phyloP scores from a whole-genome alignment of 768 basidiomycete genomes.

The Russula earlei region DNA sequence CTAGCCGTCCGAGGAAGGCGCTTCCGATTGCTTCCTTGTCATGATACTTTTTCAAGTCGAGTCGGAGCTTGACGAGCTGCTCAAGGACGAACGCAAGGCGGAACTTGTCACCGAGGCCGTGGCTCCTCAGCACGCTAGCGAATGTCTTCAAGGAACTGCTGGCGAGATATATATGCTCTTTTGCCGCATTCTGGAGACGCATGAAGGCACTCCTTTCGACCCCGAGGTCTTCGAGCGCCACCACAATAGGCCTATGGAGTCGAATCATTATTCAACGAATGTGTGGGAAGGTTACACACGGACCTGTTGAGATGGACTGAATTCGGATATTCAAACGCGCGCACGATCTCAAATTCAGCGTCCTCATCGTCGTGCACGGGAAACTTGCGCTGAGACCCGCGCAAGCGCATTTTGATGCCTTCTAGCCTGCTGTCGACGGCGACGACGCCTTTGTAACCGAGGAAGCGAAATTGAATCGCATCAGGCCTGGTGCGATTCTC shows the following conservation, averaged over 20 bases:
- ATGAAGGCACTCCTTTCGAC: slow-evolving; percentile 50
- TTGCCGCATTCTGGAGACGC: slow-evolving; percentile 49
- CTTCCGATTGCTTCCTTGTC: slow-evolving; percentile 36
- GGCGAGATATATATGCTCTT: slow-evolving; percentile 49
- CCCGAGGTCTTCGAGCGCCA: slow-evolving; percentile 70
- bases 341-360: slow-evolving; percentile 64
- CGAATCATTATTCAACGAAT: neutral
- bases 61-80: slow-evolving; percentile 36
- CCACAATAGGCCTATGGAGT: slow-evolving; percentile 51
- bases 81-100: slow-evolving; percentile 43
- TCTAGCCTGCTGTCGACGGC: slow-evolving; percentile 47
- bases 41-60: slow-evolving; percentile 37
- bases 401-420: slow-evolving; percentile 58
- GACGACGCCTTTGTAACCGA: slow-evolving; percentile 77
- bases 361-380: slow-evolving; percentile 35
- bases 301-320: slow-evolving; percentile 66
- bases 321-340: slow-evolving; percentile 50
- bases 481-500: slow-evolving; percentile 1
- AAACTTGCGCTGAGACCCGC: slow-evolving; percentile 73
- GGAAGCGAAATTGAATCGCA: slow-evolving; percentile 71
- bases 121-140: slow-evolving; percentile 40
- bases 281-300: neutral
- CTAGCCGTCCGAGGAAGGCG: slow-evolving; percentile 47
- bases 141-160: slow-evolving; percentile 38
- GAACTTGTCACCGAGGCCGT: slow-evolving; percentile 40